Conservation (phyloP, 2,329 filamentous ascomycete genomes). For the Epichloe uncinata region DNA sequence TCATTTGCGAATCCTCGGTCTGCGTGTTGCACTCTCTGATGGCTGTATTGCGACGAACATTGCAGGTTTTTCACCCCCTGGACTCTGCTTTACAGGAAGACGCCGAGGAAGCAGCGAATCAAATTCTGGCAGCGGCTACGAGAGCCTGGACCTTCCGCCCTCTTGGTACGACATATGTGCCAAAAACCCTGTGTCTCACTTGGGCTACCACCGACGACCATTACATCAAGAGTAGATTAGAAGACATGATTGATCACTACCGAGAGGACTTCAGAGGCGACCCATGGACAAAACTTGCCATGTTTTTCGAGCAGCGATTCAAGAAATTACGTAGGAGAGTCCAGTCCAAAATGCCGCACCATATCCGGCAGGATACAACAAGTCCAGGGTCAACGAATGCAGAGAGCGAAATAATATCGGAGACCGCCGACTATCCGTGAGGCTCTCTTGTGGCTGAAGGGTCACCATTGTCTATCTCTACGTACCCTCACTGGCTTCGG, state of each 20-base stretch:
- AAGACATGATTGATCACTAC: conserved; percentile 4
- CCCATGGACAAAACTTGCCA: conserved; percentile 1
- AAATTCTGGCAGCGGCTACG: conserved; percentile 1
- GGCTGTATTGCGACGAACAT: conserved; percentile 3
- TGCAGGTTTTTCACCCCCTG: conserved; percentile 2
- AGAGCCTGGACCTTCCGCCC: conserved; percentile 6
- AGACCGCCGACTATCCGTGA: not conserved
- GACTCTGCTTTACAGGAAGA: not conserved
- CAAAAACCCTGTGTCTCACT: conserved; percentile 3
- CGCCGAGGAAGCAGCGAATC: not conserved
- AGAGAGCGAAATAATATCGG: not conserved
- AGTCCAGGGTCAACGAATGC: conserved; percentile 1
- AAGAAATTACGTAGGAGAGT: not conserved
- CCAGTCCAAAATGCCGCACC: not conserved
- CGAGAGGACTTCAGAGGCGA: conserved; percentile 4
- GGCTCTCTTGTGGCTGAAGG: not conserved
- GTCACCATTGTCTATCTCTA: too few species aligned
- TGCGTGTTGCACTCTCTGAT: conserved; percentile 4
- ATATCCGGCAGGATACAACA: not conserved
- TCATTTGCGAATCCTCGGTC: conserved; percentile 5
- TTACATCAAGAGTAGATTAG: not conserved
- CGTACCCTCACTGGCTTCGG: too few species aligned
- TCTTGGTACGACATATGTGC: conserved; percentile 3
- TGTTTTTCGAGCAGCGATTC: conserved; percentile 3
- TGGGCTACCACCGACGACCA: conserved; percentile 4